These are phyloP conservation scores for Poteriospumella lacustris DNA, from an alignment of 108 stramenopile genomes.

Conservation along the genomic window DNA sequence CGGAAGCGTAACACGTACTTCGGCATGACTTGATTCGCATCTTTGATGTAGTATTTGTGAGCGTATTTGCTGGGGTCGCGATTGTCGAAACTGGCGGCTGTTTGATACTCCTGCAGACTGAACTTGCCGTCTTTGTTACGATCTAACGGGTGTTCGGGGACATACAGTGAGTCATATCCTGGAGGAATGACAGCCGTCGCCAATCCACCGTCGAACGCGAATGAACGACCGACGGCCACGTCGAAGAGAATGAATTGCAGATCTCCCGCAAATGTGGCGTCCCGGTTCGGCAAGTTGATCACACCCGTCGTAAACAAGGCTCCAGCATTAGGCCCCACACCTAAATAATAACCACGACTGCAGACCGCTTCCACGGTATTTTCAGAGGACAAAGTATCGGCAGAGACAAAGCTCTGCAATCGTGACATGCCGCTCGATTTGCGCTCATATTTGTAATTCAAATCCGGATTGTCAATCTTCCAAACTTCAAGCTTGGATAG, in stretches of 20 bases:
- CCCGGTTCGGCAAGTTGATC: not conserved
- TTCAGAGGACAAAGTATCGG: not conserved
- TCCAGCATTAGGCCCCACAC: not conserved
- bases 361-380: not conserved
- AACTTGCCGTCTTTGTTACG: conserved; percentile 1
- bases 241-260: not conserved
- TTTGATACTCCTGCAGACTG: conserved; percentile 10
- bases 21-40: not conserved
- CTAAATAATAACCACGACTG: not conserved
- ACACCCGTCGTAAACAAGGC: not conserved
- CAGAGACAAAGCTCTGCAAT: not conserved
- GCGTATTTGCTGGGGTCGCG: not conserved
- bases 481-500: not conserved
- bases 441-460: not conserved
- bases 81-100: not conserved
- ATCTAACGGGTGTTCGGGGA: not conserved
- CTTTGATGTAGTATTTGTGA: not conserved
- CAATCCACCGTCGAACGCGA: not conserved
- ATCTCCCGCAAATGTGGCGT: not conserved
- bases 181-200: not conserved
- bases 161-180: conserved; percentile 11
- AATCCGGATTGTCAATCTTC: not conserved
- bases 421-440: not conserved
- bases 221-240: not conserved
- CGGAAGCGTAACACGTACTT: not conserved